Conservation (phyloP, 441 rosid species). For the Adansonia madagascariensis region DNA sequence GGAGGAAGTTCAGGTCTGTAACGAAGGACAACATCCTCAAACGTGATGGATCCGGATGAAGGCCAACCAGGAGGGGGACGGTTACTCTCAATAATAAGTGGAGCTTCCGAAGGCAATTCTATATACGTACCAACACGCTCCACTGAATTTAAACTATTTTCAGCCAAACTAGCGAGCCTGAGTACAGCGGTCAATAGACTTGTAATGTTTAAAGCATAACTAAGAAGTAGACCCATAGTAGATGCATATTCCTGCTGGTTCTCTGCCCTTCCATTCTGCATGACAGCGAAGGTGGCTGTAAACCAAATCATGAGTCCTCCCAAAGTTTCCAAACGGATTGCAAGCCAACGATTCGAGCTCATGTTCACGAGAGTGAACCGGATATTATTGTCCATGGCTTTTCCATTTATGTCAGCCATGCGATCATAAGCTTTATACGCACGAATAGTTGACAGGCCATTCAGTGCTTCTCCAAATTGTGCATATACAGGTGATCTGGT, state of each 20-base stretch:
- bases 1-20: slow-evolving; percentile 92
- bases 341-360: slow-evolving; percentile 88
- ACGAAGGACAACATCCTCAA: slow-evolving; percentile 84
- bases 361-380: slow-evolving; percentile 76
- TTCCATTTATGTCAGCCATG: slow-evolving; percentile 84
- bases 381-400: slow-evolving; percentile 85
- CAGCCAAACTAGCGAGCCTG: slow-evolving; percentile 89
- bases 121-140: slow-evolving; percentile 85
- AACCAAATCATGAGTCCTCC: slow-evolving; percentile 97
- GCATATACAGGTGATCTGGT: slow-evolving; percentile 94
- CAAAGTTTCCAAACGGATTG: slow-evolving; percentile 80
- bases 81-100: slow-evolving; percentile 62
- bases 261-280: slow-evolving; percentile 81
- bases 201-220: slow-evolving; percentile 86
- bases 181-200: slow-evolving; percentile 72
- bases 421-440: slow-evolving; percentile 91
- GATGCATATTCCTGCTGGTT: slow-evolving; percentile 83
- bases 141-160: slow-evolving; percentile 88
- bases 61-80: slow-evolving; percentile 97
- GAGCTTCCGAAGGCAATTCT: slow-evolving; percentile 89
- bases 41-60: slow-evolving; percentile 80
- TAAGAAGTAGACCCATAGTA: slow-evolving; percentile 92
- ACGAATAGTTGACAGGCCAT: slow-evolving; percentile 80
- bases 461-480: slow-evolving; percentile 91
- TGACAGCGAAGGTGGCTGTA: slow-evolving; percentile 90